Evolutionary conservation across 2,329 filamentous ascomycete genomes (phyloP), one percentile per base, ranked within the genome.

Genomic region (Aspergillus cejpii): DNA sequence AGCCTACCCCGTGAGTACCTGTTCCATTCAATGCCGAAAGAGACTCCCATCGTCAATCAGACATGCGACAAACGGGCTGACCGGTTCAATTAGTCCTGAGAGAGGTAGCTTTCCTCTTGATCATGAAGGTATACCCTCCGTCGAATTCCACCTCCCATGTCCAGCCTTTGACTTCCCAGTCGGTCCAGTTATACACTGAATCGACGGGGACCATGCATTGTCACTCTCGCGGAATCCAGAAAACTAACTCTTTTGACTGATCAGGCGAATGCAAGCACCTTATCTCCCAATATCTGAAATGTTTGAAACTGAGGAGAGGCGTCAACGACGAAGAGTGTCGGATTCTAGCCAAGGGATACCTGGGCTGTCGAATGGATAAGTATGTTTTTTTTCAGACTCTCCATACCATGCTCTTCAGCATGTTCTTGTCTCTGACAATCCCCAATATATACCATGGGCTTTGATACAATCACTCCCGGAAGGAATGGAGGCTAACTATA

Each of bases 71-170:
- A 2, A 19, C 33, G 45, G 33, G 44, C 44, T 52, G 33, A 49
- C 36, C 5, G 2, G 29, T 40, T 7, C 2, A 20, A 24, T 2
- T 45, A 92, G 87, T 45, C 91, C 91, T 4, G 86, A 96, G 66
- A 83, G 90, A 58, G 91, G 91, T 44, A 94, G 87, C 59, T 97
- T 97, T 62, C 91, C 91, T n/a, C 80, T 97, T 44, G 91, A 97
- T 67, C 90, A 96, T 60, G 89, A 95, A 66, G 88, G 80, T 83
- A 70, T 8, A 24, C 4, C 23, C 4, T 24, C 23, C 23, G 23
- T 24, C 8, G 23, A 24, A 8, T 5, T 24, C 23, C 23, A 4
- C 23, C 5, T 8, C 23, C 23, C 23, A 24, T 24, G 8, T 24
- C 23, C 23, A 24, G 8, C 5, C 23, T 24, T 4, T 24, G 23